These are phyloP conservation scores for Trifolium dubium DNA, from an alignment of 306 rosid species.

Conservation along the genomic window DNA sequence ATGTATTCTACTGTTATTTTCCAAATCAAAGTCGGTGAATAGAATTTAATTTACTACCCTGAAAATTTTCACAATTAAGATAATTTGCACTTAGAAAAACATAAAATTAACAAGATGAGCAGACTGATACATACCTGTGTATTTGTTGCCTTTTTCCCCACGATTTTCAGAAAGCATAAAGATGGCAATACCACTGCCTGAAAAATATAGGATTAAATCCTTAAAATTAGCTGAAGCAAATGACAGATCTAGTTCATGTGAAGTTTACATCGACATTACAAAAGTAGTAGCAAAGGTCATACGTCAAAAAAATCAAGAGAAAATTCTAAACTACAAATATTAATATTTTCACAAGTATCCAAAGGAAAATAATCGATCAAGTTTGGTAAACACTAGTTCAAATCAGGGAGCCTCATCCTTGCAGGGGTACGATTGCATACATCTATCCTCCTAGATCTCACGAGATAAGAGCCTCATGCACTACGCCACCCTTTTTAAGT, in stretches of 20 bases:
- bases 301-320: not conserved
- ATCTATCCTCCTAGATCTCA: no score
- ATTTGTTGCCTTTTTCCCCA: slow-evolving; percentile 64
- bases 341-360: no score
- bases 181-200: slow-evolving; percentile 70
- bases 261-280: not conserved
- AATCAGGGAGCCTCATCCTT: no score
- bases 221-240: not conserved
- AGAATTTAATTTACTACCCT: slow-evolving; percentile 15
- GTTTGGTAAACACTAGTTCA: not conserved
- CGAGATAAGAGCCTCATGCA: no score
- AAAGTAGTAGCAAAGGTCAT: no score
- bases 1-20: not conserved
- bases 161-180: slow-evolving; percentile 70
- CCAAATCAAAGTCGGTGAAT: not conserved
- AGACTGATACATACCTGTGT: slow-evolving; percentile 51
- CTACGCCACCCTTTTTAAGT: no score
- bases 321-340: not conserved
- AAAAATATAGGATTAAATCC: slow-evolving; percentile 32
- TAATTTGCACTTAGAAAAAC: not conserved
- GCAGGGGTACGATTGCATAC: no score
- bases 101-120: slow-evolving; percentile 7
- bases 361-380: no score
- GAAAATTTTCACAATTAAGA: not conserved
- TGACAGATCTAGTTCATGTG: not conserved